Evolutionary conservation across 768 basidiomycete genomes (phyloP), one percentile per base, ranked within the genome.

Genomic region (Tulasnella sp.): DNA sequence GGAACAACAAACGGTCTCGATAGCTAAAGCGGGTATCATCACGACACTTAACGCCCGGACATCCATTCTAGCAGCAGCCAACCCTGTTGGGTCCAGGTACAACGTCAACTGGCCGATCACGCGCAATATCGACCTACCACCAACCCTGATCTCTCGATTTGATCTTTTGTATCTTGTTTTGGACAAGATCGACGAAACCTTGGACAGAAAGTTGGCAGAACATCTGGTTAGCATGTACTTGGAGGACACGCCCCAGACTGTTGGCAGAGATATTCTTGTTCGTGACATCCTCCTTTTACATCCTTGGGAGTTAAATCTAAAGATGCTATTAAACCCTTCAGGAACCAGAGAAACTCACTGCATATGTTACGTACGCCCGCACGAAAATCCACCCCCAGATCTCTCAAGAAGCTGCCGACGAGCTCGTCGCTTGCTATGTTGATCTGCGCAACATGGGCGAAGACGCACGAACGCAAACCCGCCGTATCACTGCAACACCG

Each of bases 401-500:
- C 69, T 94, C 93, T 16, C 93, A 95, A 81, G 91, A 89, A 42
- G 98, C 98, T 0, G 90, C 91, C 0, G 84, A 90, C 26, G 93
- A 95, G 80, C 93, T 99, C 76, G 94, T 98, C 26, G 84, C 87
- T 5, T 91, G 92, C 42, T 99, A 99, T 85, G 96, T 98, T 78
- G 92, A 94, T 80, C 93, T 99, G 88, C 93, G 98, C 73, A 93
- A 93, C 82, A 91, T 94, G 82, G 97, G 97, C 29, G 82, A 92
- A 76, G 97, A 99, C 83, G 91, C 95, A 1, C 91, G 95, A 23
- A 89, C 90, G 0, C 90, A 89, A 79, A 97, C 99, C 84, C 94
- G 94, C 83, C 91, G 97, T 16, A 99, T 99, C 84, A 99, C 98
- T 0, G 98, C 98, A 0, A 99, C 98, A 42, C 99, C 98, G 0